Conservation (phyloP, 2,329 filamentous ascomycete species). For the Penicillium polonicum region DNA sequence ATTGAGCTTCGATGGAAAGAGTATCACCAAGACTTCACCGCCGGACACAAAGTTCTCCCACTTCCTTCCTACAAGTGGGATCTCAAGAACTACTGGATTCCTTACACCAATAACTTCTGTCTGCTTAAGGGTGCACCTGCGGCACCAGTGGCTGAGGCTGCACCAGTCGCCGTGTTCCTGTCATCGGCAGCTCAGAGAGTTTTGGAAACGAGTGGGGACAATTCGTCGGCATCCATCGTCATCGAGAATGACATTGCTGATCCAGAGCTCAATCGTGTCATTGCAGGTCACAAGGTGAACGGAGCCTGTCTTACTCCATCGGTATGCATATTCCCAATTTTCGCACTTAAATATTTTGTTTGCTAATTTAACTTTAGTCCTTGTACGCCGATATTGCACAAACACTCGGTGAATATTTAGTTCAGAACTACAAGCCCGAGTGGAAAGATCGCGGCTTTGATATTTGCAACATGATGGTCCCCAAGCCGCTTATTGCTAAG, state of each 20-base stretch:
- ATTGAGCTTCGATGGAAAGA: conserved; percentile 44
- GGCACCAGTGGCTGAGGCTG: conserved; percentile 11
- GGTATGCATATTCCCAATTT: conserved; percentile 19
- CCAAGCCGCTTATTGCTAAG: conserved; percentile 58
- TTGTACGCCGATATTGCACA: conserved; percentile 41
- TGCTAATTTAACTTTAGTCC: conserved; percentile 23
- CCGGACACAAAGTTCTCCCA: conserved; percentile 32
- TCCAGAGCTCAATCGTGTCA: conserved; percentile 35
- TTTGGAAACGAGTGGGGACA: conserved; percentile 29
- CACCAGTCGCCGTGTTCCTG: conserved; percentile 24
- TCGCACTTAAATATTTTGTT: not conserved
- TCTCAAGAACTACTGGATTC: conserved; percentile 42
- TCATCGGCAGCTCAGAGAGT: conserved; percentile 35
- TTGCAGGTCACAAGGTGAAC: conserved; percentile 41
- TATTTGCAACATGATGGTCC: conserved; percentile 37
- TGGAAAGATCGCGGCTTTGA: conserved; percentile 33
- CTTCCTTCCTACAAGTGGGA: conserved; percentile 43
- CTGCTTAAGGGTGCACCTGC: conserved; percentile 35
- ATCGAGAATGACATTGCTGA: conserved; percentile 38
- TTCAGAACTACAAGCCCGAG: conserved; percentile 36
- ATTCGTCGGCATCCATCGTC: conserved; percentile 29
- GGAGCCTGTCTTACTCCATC: conserved; percentile 37
- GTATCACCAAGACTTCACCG: conserved; percentile 44
- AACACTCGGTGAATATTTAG: conserved; percentile 36
- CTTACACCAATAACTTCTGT: conserved; percentile 38